Percentiles rank a stretch among this genome's conserved stretches.
Evolutionary conservation across 306 rosid genomes (phyloP).

Genomic region (Albizia julibrissin): DNA sequence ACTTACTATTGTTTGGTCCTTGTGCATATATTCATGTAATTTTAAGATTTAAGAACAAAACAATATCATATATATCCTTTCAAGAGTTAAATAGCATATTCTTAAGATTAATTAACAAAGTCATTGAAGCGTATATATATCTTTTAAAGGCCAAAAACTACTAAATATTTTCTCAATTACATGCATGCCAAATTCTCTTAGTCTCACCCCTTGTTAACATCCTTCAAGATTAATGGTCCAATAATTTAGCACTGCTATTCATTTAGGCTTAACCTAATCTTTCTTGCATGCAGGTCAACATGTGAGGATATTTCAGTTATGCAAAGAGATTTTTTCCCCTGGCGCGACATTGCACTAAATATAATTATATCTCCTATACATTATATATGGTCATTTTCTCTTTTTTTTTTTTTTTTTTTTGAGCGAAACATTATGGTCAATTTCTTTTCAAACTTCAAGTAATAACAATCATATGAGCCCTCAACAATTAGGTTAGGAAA

Average conservation of each 20-base stretch:
- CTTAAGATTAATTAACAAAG: neutral
- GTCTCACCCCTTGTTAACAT: neutral
- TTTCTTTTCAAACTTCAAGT: neutral
- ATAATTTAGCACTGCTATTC: neutral
- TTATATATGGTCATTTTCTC: neutral
- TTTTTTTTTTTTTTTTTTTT: too few relatives aligned
- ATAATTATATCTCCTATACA: neutral
- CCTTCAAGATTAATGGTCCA: neutral
- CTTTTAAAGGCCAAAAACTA: neutral
- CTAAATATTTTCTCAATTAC: neutral
- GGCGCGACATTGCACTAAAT: neutral
- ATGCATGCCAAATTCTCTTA: neutral
- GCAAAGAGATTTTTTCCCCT: neutral
- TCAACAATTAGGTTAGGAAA: neutral
- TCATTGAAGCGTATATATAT: neutral
- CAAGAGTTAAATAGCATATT: neutral
- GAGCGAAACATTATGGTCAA: neutral
- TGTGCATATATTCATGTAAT: neutral
- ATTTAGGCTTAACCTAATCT: neutral
- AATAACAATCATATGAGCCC: neutral
- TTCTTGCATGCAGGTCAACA: neutral
- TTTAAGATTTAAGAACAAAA: neutral
- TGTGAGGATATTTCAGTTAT: neutral
- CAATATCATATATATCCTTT: neutral
- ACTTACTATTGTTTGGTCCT: neutral